Evolutionary conservation across 1,139 yeast species (phyloP), one percentile per base, ranked within the genome.

Genomic region (Pichia sp.): DNA sequence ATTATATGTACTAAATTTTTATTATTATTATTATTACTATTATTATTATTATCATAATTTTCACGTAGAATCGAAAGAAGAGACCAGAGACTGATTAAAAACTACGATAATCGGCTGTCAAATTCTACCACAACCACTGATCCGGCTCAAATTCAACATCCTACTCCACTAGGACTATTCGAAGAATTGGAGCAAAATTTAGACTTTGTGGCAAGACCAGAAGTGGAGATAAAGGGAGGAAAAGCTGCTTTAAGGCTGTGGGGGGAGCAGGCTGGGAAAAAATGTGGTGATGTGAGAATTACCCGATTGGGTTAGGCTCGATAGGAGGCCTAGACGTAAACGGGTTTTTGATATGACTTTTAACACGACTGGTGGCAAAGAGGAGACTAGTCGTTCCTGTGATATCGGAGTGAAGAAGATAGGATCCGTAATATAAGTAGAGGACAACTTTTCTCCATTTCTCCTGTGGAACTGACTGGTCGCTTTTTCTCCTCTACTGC

Each of bases 1-100:
- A 44, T 44, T 46, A 31, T 44, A 46, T 46, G 48, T 46, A 46
- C 48, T 46, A 46, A 46, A 46, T 37, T 19, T 37, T 39, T 31
- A 46, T 46, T 46, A 37, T 46, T 46, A 44, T 44, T 44, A 44
- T 31, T 31, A 44, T 31, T 31, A 44, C 31, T 30, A 19, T 44
- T 34, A 18, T 31, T n/a, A 31, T 31, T 22, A 30, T 31, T 39
- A 22, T 19, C 19, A 39, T 21, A 18, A 39, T 40, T 40, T 16
- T 18, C 16, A 5, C 10, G 42, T 34, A 34, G 19, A n/a, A 34
- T 18, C 13, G n/a, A n/a, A n/a, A n/a, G n/a, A n/a, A n/a, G n/a
- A n/a, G n/a, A n/a, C n/a, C n/a, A n/a, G n/a, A n/a, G n/a, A n/a
- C n/a, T n/a, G n/a, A n/a, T n/a, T n/a, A n/a, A n/a, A n/a, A n/a